Conservation (phyloP, 108 stramenopile genomes). For the Skeletonema grethae region DNA sequence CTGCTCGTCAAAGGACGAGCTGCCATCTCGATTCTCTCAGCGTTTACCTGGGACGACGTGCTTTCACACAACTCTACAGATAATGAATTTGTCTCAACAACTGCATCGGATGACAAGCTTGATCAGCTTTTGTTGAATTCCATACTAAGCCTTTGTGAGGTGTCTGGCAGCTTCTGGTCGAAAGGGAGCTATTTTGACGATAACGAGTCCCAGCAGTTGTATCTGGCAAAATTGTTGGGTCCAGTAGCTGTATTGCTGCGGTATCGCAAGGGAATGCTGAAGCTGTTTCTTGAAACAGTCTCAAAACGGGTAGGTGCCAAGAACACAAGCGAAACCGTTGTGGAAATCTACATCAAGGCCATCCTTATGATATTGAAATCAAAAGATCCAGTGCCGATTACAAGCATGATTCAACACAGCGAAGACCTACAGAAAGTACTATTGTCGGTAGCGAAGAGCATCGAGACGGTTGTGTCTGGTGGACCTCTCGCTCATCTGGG, state of each 20-base stretch:
- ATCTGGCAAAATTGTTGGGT: slow-evolving; percentile 26
- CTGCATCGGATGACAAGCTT: slow-evolving; percentile 25
- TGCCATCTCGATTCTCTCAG: slow-evolving; percentile 40
- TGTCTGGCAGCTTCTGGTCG: slow-evolving; percentile 20
- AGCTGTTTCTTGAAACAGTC: slow-evolving; percentile 17
- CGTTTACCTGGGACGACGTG: slow-evolving; percentile 42
- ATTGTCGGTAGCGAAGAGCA: slow-evolving; percentile 6
- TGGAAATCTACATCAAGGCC: slow-evolving; percentile 28
- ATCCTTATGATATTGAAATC: slow-evolving; percentile 29
- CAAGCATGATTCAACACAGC: slow-evolving; percentile 14
- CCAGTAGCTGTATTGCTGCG: slow-evolving; percentile 32
- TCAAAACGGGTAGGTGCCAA: slow-evolving; percentile 11
- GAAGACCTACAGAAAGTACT: slow-evolving; percentile 17
- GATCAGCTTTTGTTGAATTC: slow-evolving; percentile 20
- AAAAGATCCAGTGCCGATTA: slow-evolving; percentile 33
- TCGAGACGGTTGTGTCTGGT: slow-evolving; percentile 17
- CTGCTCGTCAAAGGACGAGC: slow-evolving; percentile 34
- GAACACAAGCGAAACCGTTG: not conserved
- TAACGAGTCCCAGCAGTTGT: slow-evolving; percentile 7
- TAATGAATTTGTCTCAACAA: slow-evolving; percentile 4
- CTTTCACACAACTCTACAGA: not conserved
- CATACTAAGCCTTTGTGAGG: slow-evolving; percentile 20
- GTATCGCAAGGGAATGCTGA: slow-evolving; percentile 31
- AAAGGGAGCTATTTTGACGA: slow-evolving; percentile 16
- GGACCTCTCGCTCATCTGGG: slow-evolving; percentile 30